Evolutionary conservation across 495 filamentous ascomycete species (phyloP), one percentile per base, ranked within the genome.

Genomic region (Penicillium riverlandense): DNA sequence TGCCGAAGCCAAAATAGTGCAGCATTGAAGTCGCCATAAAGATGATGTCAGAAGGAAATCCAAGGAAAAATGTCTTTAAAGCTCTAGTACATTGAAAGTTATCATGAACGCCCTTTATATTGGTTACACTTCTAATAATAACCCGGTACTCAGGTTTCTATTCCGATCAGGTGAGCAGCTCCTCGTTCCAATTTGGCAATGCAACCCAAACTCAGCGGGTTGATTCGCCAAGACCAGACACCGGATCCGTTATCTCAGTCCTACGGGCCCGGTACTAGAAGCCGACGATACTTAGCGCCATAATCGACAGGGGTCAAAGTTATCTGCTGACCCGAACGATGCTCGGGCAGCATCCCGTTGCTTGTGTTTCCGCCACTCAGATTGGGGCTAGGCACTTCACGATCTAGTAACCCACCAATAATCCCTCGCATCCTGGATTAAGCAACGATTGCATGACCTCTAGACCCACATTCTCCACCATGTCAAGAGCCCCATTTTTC

Each of bases 1-100:
- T 49, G 40, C 49, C 53, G 48, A 65, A 65, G 47, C 54, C 43
- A 12, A 65, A 53, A 37, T 62, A 65, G 37, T 62, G 54, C 16
- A 65, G 45, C 54, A 65, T 50, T n/a, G 51, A 54, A 41, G 50
- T 33, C 12, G 50, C 43, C 51, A 60, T 60, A 27, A 27, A 32
- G 38, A 35, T 39, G 29, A 30, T 22, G n/a, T 29, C 8, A 16
- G 28, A 7, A 27, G 22, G 6, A 22, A 22, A 4, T 22, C 22
- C 22, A 22, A 22, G 22, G 6, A 4, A 35, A 27, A 28, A 14
- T 34, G 2, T 16, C 4, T 31, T 30, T 41, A 6, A 29, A 11
- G 31, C 15, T 15, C 15, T 47, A 7, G 11, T 28, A 27, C 13
- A 16, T 7, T 31, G 6, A 4, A 29, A 9, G 9, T n/a, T 11